Base-by-base conservation (phyloP, 768 basidiomycete genomes). In the Pleurotus cornucopiae region DNA sequence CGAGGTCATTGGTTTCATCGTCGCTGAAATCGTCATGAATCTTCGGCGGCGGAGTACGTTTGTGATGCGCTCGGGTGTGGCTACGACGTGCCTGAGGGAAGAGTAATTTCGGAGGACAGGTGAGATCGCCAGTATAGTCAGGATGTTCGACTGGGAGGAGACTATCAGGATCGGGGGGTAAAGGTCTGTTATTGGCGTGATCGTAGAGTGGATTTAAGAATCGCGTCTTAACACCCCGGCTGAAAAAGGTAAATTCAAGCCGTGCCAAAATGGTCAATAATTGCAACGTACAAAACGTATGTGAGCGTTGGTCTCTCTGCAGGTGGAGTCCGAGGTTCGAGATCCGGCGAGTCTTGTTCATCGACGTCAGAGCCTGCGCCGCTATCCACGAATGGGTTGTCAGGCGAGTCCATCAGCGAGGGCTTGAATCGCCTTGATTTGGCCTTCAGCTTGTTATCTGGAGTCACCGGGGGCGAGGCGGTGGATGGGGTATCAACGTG, bases 241-340 rank as follows among this genome's bases (percentile, higher is more conserved):
- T 55, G 30, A 23, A 46, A 26, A 18, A 13, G 13, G 40, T 55
- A 7, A 55, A 26, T 11, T 34, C 30, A 34, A 3, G 1, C 30
- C 30, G 9, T 34, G 30, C 9, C 7, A 11, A 34, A 11, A 34
- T 16, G 6, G 5, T 4, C 23, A 14, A 45, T 12, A 6, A 26
- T 26, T 21, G 26, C 14, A 16, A 55, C 54, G n/a, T 55, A 55
- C 54, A 55, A 55, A 20, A 55, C 54, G 34, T 55, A 55, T 26
- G 54, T 21, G 16, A 55, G 26, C 1, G 54, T 55, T 6, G 54
- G 54, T 18, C 54, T 13, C 16, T 55, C 54, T n/a, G 34, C 43
- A 2, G 39, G 43, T 11, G 54, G 54, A 4, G 54, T 55, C 26
- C 54, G 54, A 11, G 16, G 54, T 25, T 46, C 54, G 21, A 21